These are phyloP conservation scores for Bipolaris victoriae DNA, from an alignment of 2,329 filamentous ascomycete species.

Conservation along the genomic window DNA sequence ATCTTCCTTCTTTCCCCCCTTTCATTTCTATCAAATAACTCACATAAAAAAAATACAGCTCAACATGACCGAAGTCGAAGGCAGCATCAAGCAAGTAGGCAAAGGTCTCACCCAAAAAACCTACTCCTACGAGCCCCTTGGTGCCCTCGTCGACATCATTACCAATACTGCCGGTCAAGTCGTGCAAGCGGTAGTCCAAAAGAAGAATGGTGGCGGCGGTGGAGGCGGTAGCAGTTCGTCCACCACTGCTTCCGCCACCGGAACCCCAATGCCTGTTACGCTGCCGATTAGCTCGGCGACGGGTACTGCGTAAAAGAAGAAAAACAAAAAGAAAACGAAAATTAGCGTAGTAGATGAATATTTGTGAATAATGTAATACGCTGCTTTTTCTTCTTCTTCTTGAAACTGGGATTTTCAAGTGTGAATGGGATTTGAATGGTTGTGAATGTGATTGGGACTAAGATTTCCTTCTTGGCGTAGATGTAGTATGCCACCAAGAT, in stretches of 20 bases:
- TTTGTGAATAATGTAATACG: constrained; percentile 17
- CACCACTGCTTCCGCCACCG: constrained; percentile 26
- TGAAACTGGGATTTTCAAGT: no score
- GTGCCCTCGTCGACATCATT: constrained; percentile 61
- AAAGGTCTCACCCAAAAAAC: constrained; percentile 57
- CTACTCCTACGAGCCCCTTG: constrained; percentile 59
- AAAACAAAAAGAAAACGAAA: no score
- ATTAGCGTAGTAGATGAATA: constrained; percentile 3
- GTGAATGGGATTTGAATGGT: no score
- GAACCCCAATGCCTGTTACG: constrained; percentile 39
- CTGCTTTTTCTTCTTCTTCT: not conserved
- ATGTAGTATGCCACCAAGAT: no score
- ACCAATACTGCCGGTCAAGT: constrained; percentile 63
- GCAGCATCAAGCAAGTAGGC: constrained; percentile 44
- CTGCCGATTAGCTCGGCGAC: constrained; percentile 38
- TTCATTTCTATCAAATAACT: not conserved
- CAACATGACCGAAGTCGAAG: constrained; percentile 64
- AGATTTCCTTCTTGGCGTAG: not conserved
- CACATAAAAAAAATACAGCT: constrained; percentile 11
- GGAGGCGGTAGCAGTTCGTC: constrained; percentile 10
- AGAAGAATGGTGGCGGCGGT: constrained; percentile 33
- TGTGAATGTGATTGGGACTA: not conserved
- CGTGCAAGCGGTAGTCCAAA: constrained; percentile 56
- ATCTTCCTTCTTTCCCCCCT: not conserved
- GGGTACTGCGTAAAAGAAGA: constrained; percentile 14